phyloP scores from a whole-genome alignment of 345 rosid species.

The Psidium friedrichsthalianum region DNA sequence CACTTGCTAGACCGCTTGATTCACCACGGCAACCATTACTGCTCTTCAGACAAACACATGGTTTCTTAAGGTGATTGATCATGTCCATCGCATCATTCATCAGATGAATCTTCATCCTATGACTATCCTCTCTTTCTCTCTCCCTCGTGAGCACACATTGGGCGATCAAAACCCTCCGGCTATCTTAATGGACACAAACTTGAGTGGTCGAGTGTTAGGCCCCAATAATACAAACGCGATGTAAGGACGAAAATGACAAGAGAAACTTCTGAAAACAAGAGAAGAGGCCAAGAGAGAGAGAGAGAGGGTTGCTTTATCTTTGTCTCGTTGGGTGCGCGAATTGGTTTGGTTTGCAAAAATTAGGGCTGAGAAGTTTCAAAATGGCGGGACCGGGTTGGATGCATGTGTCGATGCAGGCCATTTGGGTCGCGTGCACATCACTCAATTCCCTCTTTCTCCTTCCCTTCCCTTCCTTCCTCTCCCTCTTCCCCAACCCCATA shows the following conservation, averaged over 20 bases:
- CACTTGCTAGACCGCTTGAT: background rate
- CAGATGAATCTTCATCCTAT: background rate
- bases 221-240: background rate
- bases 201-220: background rate
- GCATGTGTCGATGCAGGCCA: background rate
- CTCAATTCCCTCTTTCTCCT: background rate
- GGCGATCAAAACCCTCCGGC: background rate
- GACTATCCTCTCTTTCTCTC: background rate
- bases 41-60: background rate
- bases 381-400: background rate
- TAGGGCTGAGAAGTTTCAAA: background rate
- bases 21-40: background rate
- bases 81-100: background rate
- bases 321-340: background rate
- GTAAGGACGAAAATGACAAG: conserved; percentile 2
- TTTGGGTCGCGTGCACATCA: background rate
- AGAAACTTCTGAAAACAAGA: conserved; percentile 1
- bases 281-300: background rate
- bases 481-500: background rate
- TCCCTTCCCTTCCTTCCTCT: background rate
- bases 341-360: background rate
- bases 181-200: background rate
- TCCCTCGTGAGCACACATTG: background rate
- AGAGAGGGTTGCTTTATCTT: background rate
- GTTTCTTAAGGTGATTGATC: background rate